Base-by-base conservation (phyloP, 306 rosid species). In the Pyrus bretschneideri region DNA sequence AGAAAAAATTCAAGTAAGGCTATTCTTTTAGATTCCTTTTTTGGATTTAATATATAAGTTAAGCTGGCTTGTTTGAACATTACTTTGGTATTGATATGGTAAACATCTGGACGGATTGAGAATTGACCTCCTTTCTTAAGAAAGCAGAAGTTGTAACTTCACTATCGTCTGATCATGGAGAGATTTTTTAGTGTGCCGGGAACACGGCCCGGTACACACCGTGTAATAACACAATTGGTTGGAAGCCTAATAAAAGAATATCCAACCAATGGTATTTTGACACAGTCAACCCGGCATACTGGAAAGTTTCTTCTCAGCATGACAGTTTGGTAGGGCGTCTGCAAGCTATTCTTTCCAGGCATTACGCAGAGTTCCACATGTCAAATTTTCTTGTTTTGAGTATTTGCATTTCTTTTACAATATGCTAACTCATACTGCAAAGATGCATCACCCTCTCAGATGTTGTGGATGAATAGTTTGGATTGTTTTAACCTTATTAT, bases 1-100 rank as follows among this genome's bases (percentile, higher is more conserved):
- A 4, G 89, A 91, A 67, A 81, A 89, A 76, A 80, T 93, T 82
- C 98, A 93, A 85, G 98, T 81, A 78, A 65, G 77, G 72, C 80
- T 79, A 31, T 69, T 46, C 71, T 73, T 71, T 55, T 52, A 63
- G 8, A 18, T 76, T 71, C 46, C 68, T 14, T 49, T 69, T 12
- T 59, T 7, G 11, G 40, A 27, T 58, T 73, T 62, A 40, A 3
- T 73, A 3, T 61, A 18, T 44, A 13, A 14, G 19, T 42, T 42
- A 59, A 38, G 33, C 23, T 5, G 5, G 35, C 54, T 25, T 73
- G 46, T 71, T 71, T 71, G 49, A 33, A 55, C 40, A 8, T 69
- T 22, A 69, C 17, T n/a, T 69, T 45, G 35, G 22, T 69, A 45
- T 45, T 69, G 72, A 27, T 22, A 67, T 70, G 73, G 60, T 29